These are phyloP conservation scores for Talaromyces sp. DNA, from an alignment of 2,329 filamentous ascomycete genomes.

Conservation along the genomic window DNA sequence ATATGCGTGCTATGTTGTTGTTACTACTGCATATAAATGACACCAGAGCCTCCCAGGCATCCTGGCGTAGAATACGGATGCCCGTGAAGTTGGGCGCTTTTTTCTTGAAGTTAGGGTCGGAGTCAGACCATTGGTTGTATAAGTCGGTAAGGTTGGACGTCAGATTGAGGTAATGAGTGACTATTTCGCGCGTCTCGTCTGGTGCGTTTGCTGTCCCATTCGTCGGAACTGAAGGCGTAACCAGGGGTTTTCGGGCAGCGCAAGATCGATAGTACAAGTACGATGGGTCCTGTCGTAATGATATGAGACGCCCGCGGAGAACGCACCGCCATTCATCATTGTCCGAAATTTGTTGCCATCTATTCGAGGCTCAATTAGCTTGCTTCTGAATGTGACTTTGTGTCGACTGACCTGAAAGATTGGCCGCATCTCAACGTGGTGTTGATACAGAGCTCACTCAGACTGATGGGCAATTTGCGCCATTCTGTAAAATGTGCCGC, in stretches of 20 bases:
- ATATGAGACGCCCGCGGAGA: constrained; percentile 78
- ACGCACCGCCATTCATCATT: constrained; percentile 87
- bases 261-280: constrained; percentile 77
- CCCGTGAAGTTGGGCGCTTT: constrained; percentile 85
- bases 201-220: constrained; percentile 16
- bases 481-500: constrained; percentile 65
- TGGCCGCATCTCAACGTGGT: constrained; percentile 93
- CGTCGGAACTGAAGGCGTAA: constrained; percentile 28
- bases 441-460: constrained; percentile 87
- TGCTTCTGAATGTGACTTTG: not conserved
- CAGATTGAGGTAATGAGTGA: constrained; percentile 86
- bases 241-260: constrained; percentile 41
- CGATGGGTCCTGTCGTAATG: constrained; percentile 74
- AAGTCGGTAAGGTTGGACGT: constrained; percentile 69
- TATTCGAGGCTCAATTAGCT: constrained; percentile 27
- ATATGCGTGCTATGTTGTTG: constrained; percentile 94
- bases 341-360: constrained; percentile 75
- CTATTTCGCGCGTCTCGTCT: constrained; percentile 70
- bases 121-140: constrained; percentile 81
- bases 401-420: constrained; percentile 64
- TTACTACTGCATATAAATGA: constrained; percentile 98
- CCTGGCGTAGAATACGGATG: constrained; percentile 87
- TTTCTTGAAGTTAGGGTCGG: constrained; percentile 83
- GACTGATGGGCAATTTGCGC: constrained; percentile 77
- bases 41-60: constrained; percentile 91